Percentiles rank a stretch among this genome's conserved stretches.
Evolutionary conservation across 768 basidiomycete species (phyloP).

Genomic region (Psilocybe tampanensis): DNA sequence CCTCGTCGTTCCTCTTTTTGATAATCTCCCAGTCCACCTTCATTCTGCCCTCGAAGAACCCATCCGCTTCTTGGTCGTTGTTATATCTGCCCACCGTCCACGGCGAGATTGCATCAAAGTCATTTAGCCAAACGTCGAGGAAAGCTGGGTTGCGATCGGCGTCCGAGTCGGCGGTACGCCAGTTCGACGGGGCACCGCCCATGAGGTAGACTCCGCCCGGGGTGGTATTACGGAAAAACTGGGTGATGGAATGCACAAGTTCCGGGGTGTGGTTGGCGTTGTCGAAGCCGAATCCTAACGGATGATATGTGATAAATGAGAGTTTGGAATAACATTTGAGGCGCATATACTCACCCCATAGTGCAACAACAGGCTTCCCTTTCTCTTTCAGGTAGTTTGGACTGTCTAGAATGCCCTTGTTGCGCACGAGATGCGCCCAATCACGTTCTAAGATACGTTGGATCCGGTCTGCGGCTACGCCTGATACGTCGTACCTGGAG

Average conservation of each 20-base stretch:
- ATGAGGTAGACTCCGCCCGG: constrained; percentile 78
- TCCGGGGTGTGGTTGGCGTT: constrained; percentile 63
- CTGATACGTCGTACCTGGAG: constrained; percentile 80
- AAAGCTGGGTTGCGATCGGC: constrained; percentile 71
- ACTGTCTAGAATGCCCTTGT: constrained; percentile 64
- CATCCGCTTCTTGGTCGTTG: constrained; percentile 61
- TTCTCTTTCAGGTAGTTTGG: constrained; percentile 75
- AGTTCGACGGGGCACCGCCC: constrained; percentile 70
- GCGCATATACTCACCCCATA: constrained; percentile 57
- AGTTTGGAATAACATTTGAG: no score
- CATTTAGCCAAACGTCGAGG: constrained; percentile 69
- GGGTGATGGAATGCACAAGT: constrained; percentile 54
- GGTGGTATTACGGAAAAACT: constrained; percentile 59
- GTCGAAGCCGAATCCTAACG: constrained; percentile 69
- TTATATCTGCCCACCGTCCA: constrained; percentile 81
- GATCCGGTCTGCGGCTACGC: constrained; percentile 73
- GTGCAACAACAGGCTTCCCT: constrained; percentile 67
- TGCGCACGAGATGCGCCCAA: constrained; percentile 69
- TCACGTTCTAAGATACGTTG: constrained; percentile 68
- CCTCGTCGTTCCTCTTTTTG: constrained; percentile 45
- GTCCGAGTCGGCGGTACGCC: constrained; percentile 73
- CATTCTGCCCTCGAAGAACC: constrained; percentile 63
- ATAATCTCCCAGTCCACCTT: constrained; percentile 66
- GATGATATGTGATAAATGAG: constrained; percentile 4
- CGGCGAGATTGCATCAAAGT: constrained; percentile 79